Percentiles rank a stretch among this genome's conserved stretches.
Evolutionary conservation across 306 rosid species (phyloP).

Genomic region (Spatholobus suberectus): DNA sequence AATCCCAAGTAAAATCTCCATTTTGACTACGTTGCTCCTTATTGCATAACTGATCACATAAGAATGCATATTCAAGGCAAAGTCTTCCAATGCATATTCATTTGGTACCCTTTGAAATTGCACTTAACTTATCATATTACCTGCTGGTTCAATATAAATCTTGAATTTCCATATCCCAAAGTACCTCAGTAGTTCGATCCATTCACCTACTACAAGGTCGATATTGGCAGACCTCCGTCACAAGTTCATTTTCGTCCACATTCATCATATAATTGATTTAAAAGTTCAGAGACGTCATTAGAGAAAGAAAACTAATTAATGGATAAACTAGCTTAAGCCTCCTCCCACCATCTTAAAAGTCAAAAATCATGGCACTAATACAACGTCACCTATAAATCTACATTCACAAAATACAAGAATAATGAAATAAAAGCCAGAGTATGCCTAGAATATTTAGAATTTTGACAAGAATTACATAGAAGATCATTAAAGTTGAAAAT

Average conservation of each 20-base stretch:
- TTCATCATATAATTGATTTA: neutral
- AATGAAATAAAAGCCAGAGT: slow-evolving; percentile 2
- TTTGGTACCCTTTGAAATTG: neutral
- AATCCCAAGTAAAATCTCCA: neutral
- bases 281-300: neutral
- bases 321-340: neutral
- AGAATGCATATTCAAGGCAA: neutral
- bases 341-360: neutral
- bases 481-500: neutral
- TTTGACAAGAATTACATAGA: neutral
- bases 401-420: neutral
- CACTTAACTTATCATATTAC: neutral
- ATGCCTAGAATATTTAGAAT: neutral
- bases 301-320: slow-evolving; percentile 8
- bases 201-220: neutral
- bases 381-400: slow-evolving; percentile 12
- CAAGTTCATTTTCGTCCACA: neutral
- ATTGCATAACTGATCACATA: neutral
- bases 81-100: neutral
- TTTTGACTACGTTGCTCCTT: neutral
- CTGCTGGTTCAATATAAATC: neutral
- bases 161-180: neutral
- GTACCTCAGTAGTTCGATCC: neutral
- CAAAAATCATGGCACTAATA: neutral
- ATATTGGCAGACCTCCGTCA: neutral